Percentiles rank a stretch among this genome's conserved stretches.
Evolutionary conservation across 306 rosid species (phyloP).

Genomic region (Begonia masoniana): DNA sequence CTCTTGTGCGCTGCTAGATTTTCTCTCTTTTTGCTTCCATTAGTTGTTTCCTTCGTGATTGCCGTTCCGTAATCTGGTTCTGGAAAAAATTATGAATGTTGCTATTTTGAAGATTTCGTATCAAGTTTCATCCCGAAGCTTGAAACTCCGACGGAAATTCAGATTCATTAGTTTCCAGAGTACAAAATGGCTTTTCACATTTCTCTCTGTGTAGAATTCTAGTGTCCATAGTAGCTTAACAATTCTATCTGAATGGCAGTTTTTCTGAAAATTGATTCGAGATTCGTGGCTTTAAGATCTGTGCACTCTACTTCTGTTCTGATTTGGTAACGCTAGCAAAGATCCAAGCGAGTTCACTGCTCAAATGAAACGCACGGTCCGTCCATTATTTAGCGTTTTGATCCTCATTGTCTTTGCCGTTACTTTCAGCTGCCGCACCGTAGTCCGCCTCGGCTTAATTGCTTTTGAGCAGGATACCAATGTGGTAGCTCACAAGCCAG

Average conservation of each 20-base stretch:
- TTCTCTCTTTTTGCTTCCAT: no score
- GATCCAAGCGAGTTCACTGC: slow-evolving; percentile 13
- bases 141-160: not conserved
- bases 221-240: not conserved
- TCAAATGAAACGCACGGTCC: slow-evolving; percentile 69
- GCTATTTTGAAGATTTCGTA: not conserved
- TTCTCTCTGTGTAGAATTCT: not conserved
- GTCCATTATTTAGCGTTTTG: slow-evolving; percentile 48
- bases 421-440: slow-evolving; percentile 43
- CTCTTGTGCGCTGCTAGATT: no score
- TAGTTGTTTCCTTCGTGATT: no score
- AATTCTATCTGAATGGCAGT: slow-evolving; percentile 31
- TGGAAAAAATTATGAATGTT: not conserved
- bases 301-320: slow-evolving; percentile 21
- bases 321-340: slow-evolving; percentile 23
- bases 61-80: no score
- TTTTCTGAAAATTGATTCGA: slow-evolving; percentile 39
- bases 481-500: slow-evolving; percentile 12
- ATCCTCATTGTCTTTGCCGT: slow-evolving; percentile 40
- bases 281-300: slow-evolving; percentile 26
- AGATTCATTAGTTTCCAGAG: not conserved
- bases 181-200: not conserved
- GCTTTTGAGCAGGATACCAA: slow-evolving; percentile 37
- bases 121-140: not conserved
- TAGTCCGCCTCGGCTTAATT: slow-evolving; percentile 28